Conservation (phyloP, 2,329 filamentous ascomycete species). For the Aotearoamyces nothofagi region DNA sequence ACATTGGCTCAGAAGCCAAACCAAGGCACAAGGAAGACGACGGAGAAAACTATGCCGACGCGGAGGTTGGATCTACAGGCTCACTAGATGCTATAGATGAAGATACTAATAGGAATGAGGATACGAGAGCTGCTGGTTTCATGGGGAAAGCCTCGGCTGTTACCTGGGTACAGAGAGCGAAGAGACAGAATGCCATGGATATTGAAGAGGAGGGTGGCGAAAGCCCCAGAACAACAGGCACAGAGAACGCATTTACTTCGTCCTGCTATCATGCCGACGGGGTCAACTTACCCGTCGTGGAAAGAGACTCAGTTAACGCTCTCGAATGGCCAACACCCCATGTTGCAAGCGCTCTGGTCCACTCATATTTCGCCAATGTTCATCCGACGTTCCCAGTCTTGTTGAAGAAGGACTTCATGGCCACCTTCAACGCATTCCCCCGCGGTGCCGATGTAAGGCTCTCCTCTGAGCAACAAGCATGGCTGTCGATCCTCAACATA, state of each 20-base stretch:
- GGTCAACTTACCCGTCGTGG: constrained; percentile 8
- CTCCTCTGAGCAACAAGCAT: constrained; percentile 6
- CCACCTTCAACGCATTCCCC: constrained; percentile 6
- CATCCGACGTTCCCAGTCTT: constrained; percentile 11
- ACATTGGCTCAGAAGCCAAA: too few relatives aligned
- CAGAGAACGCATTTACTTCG: constrained; percentile 2
- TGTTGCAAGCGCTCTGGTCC: constrained; percentile 7
- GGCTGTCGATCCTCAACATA: constrained; percentile 11
- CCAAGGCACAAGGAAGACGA: background rate
- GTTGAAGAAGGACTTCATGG: constrained; percentile 7
- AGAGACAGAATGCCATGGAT: constrained; percentile 4
- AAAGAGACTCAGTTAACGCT: constrained; percentile 7
- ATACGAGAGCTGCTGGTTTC: constrained; percentile 9
- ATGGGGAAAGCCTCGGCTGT: constrained; percentile 8
- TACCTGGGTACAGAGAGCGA: constrained; percentile 1
- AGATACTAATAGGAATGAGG: constrained; percentile 10
- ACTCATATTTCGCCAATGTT: constrained; percentile 11
- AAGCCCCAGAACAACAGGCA: background rate
- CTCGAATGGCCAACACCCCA: constrained; percentile 9
- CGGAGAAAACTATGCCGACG: constrained; percentile 3
- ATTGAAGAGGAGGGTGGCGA: background rate
- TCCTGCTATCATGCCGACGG: constrained; percentile 13
- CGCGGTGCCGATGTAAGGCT: constrained; percentile 2
- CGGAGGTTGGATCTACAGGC: constrained; percentile 13
- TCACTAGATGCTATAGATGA: constrained; percentile 11